phyloP scores from a whole-genome alignment of 345 rosid genomes.

The Anastatica hierochuntica region DNA sequence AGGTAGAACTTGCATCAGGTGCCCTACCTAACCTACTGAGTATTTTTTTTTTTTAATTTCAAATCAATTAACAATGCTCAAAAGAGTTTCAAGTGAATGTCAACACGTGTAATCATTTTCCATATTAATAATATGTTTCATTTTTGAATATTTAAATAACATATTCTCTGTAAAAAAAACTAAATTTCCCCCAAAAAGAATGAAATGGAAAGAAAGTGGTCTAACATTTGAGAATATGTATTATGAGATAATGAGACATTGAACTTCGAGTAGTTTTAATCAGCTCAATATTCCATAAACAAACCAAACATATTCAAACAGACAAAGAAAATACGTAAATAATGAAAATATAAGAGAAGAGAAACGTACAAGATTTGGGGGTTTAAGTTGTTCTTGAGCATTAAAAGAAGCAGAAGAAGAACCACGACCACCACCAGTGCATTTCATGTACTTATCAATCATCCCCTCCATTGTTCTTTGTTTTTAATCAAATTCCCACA shows the following conservation, averaged over 20 bases:
- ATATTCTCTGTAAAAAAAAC: no score
- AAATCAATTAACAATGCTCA: slow-evolving; percentile 3
- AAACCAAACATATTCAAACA: not conserved
- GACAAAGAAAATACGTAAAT: no score
- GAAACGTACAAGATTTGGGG: slow-evolving; percentile 21
- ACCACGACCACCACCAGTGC: slow-evolving; percentile 32
- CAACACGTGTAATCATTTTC: slow-evolving; percentile 19
- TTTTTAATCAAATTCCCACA: not conserved
- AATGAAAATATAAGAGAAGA: not conserved
- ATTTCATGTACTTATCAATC: slow-evolving; percentile 50
- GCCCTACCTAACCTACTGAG: slow-evolving; percentile 11
- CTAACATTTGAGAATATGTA: no score
- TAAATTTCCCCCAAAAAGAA: no score
- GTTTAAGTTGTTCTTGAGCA: slow-evolving; percentile 28
- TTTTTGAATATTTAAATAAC: not conserved
- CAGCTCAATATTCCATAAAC: no score
- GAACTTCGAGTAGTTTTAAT: no score
- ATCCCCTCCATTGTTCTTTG: slow-evolving; percentile 48
- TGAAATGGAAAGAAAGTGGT: no score
- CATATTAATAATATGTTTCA: no score
- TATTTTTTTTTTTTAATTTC: slow-evolving; percentile 14
- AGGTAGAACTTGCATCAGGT: slow-evolving; percentile 27
- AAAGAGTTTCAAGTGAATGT: slow-evolving; percentile 8
- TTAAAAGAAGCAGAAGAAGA: slow-evolving; percentile 28
- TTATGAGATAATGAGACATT: no score